Percentiles rank a stretch among this genome's conserved stretches.
phyloP scores from a whole-genome alignment of 805 yeast species.

The Pichia rugopelliculosa region DNA sequence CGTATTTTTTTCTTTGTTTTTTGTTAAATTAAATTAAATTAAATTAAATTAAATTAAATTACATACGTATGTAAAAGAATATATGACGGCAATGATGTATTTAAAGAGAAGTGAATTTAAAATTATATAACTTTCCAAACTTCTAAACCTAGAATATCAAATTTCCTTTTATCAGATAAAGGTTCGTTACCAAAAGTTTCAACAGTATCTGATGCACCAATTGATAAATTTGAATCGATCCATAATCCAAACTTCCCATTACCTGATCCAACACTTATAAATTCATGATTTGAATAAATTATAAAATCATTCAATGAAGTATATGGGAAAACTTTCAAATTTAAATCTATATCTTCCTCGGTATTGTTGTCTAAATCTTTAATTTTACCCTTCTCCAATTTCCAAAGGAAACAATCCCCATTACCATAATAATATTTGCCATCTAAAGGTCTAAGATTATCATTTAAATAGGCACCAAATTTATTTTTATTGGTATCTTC shows the following conservation, averaged over 20 bases:
- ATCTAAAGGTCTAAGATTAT: conserved; percentile 62
- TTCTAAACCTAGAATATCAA: conserved; percentile 70
- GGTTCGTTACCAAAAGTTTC: conserved; percentile 88
- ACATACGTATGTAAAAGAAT: not conserved
- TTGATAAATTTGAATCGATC: conserved; percentile 65
- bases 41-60: not conserved
- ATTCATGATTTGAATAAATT: conserved; percentile 71
- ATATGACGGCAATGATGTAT: not conserved
- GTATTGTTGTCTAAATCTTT: conserved; percentile 15
- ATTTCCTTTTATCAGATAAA: conserved; percentile 45
- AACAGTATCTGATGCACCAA: conserved; percentile 74
- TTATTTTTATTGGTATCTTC: conserved; percentile 54
- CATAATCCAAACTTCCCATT: conserved; percentile 90
- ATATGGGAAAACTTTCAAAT: conserved; percentile 72
- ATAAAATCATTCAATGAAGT: conserved; percentile 85
- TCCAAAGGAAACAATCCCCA: conserved; percentile 94
- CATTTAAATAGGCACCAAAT: conserved; percentile 80
- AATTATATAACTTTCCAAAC: conserved; percentile 62
- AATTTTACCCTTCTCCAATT: conserved; percentile 41
- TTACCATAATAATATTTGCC: conserved; percentile 78
- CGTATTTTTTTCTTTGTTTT: not conserved
- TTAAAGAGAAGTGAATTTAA: not conserved
- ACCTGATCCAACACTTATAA: conserved; percentile 84
- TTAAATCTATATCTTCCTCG: not conserved
- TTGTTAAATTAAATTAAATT: not conserved